Conservation (phyloP, 352 stramenopile species). For the Elongisporangium prolatum region DNA sequence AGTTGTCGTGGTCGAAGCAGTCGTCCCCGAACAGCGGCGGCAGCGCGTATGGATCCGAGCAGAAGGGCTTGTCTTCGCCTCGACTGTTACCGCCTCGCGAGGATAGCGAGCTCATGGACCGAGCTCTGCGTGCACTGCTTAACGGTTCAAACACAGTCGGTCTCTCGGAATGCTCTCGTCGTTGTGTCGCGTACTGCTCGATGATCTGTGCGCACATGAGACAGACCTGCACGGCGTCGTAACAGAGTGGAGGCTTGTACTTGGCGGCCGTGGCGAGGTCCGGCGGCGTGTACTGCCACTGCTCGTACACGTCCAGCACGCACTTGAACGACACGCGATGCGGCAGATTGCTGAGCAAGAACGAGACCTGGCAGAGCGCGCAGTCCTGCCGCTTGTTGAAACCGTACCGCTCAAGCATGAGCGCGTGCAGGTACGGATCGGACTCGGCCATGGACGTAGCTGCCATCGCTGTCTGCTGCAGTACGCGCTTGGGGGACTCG, state of each 20-base stretch:
- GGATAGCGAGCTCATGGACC: slow-evolving; percentile 9
- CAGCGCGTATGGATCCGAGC: slow-evolving; percentile 56
- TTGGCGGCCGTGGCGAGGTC: slow-evolving; percentile 38
- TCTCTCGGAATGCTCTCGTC: slow-evolving; percentile 2
- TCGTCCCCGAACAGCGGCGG: slow-evolving; percentile 64
- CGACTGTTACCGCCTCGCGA: slow-evolving; percentile 1
- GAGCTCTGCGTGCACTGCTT: slow-evolving; percentile 5
- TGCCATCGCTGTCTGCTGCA: slow-evolving; percentile 7
- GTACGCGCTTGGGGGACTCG: slow-evolving; percentile 9
- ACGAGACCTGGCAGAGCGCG: slow-evolving; percentile 52
- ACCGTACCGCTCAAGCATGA: slow-evolving; percentile 54
- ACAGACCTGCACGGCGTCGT: slow-evolving; percentile 66
- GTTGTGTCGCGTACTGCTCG: slow-evolving; percentile 37
- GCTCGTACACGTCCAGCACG: slow-evolving; percentile 66
- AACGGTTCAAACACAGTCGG: slow-evolving; percentile 6
- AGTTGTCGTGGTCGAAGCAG: slow-evolving; percentile 20
- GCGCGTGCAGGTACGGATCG: slow-evolving; percentile 44
- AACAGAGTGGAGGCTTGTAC: slow-evolving; percentile 61
- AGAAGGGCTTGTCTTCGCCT: slow-evolving; percentile 21
- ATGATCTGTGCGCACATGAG: slow-evolving; percentile 75
- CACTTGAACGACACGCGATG: slow-evolving; percentile 73
- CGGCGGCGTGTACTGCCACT: slow-evolving; percentile 49
- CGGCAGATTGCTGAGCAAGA: slow-evolving; percentile 53
- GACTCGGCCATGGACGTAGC: slow-evolving; percentile 4
- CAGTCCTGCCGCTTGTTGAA: slow-evolving; percentile 59